These are phyloP conservation scores for Warburgia ugandensis DNA, from an alignment of 164 flowering plant species.

Conservation along the genomic window DNA sequence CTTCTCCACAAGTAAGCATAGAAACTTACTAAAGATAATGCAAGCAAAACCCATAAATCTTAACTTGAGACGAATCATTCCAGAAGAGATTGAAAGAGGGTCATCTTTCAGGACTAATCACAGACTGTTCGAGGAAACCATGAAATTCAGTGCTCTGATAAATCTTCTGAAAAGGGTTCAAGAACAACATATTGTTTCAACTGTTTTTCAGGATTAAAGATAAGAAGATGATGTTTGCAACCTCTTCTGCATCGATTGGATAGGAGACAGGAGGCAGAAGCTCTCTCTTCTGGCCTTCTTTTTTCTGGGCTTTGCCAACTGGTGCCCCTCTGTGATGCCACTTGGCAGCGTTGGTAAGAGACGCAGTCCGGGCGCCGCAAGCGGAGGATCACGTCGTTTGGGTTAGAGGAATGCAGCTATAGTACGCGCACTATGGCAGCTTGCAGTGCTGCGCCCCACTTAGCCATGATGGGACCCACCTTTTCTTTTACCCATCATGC, in stretches of 20 bases:
- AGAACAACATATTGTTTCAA: too few relatives aligned
- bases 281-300: not conserved
- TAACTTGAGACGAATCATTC: not conserved
- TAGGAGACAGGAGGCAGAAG: not conserved
- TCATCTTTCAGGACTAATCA: not conserved
- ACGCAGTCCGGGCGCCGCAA: slow-evolving; percentile 9
- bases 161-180: slow-evolving; percentile 2
- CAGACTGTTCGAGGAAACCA: not conserved
- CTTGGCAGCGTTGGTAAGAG: not conserved
- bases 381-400: slow-evolving; percentile 4
- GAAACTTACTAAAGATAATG: not conserved
- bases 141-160: not conserved
- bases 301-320: not conserved
- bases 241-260: too few relatives aligned
- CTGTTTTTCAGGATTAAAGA: too few relatives aligned
- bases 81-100: not conserved
- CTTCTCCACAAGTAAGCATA: not conserved
- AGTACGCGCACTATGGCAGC: too few relatives aligned
- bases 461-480: too few relatives aligned
- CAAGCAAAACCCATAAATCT: not conserved
- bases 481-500: too few relatives aligned
- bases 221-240: too few relatives aligned
- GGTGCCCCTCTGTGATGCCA: not conserved
- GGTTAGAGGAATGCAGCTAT: not conserved
- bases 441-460: too few relatives aligned